Evolutionary conservation across 768 basidiomycete species (phyloP).

Genomic region (Tylopilus rubrobrunneus): DNA sequence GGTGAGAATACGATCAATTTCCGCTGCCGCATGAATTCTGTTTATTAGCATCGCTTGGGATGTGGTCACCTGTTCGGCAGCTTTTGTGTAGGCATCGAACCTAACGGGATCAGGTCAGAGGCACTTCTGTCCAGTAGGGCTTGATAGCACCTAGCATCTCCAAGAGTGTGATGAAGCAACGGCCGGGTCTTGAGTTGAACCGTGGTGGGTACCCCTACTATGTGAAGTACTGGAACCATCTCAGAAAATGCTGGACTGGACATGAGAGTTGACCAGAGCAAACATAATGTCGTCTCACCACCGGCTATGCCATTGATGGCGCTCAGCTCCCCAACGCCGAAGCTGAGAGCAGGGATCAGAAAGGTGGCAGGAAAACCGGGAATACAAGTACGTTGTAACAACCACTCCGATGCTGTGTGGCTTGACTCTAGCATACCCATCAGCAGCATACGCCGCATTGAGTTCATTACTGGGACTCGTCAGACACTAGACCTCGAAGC

Average conservation of each 20-base stretch:
- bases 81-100: slow-evolving; percentile 76
- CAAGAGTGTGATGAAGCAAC: slow-evolving; percentile 85
- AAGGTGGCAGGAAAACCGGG: not conserved
- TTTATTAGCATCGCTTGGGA: slow-evolving; percentile 59
- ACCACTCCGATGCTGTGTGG: slow-evolving; percentile 67
- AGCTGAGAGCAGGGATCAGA: slow-evolving; percentile 38
- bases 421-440: slow-evolving; percentile 90
- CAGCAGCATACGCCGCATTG: slow-evolving; percentile 87
- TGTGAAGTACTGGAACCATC: slow-evolving; percentile 85
- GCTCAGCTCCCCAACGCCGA: slow-evolving; percentile 91
- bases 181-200: slow-evolving; percentile 66
- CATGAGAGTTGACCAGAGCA: slow-evolving; percentile 2
- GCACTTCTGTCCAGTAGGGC: not conserved
- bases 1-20: slow-evolving; percentile 77
- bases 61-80: slow-evolving; percentile 69
- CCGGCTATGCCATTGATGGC: slow-evolving; percentile 84
- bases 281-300: slow-evolving; percentile 34
- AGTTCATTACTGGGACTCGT: slow-evolving; percentile 62
- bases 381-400: slow-evolving; percentile 61
- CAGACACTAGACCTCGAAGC: not conserved
- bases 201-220: slow-evolving; percentile 81
- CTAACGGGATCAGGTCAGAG: slow-evolving; percentile 31
- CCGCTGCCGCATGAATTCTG: slow-evolving; percentile 51
- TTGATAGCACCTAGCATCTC: slow-evolving; percentile 60
- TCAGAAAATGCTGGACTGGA: slow-evolving; percentile 64